Percentiles rank a stretch among this genome's conserved stretches.
Conservation (phyloP, 2,329 filamentous ascomycete species). For the Fusarium tricinctum region DNA sequence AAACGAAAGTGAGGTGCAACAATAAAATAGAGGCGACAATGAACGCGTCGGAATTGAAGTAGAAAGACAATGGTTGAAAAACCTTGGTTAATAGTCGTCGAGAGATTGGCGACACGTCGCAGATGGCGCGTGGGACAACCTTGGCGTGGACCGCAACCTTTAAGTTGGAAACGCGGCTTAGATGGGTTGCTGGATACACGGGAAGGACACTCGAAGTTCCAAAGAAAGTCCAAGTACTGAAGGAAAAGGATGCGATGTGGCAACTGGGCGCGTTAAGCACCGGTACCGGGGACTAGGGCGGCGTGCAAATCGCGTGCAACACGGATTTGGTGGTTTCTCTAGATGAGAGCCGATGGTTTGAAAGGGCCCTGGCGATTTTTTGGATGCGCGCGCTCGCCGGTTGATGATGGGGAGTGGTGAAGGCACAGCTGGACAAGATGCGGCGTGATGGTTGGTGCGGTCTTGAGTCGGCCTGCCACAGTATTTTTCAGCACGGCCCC, state of each 20-base stretch:
- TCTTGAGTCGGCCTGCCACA: constrained; percentile 54
- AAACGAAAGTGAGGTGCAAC: constrained; percentile 37
- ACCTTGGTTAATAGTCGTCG: constrained; percentile 37
- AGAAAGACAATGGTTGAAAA: constrained; percentile 35
- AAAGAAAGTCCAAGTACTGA: constrained; percentile 49
- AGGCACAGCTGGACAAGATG: constrained; percentile 66
- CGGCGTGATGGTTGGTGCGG: constrained; percentile 64
- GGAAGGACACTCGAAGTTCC: constrained; percentile 43
- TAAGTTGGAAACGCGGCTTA: constrained; percentile 45
- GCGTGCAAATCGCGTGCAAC: constrained; percentile 69
- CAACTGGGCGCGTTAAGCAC: constrained; percentile 58
- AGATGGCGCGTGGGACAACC: constrained; percentile 48
- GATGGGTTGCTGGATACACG: constrained; percentile 37
- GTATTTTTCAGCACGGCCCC: constrained; percentile 62
- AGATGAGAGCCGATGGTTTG: constrained; percentile 72
- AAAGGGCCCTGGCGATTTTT: constrained; percentile 73
- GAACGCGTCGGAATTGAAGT: constrained; percentile 50
- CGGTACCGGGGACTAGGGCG: constrained; percentile 58
- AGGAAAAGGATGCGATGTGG: constrained; percentile 61
- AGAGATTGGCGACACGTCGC: constrained; percentile 48
- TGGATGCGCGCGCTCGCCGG: constrained; percentile 70
- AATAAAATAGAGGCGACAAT: constrained; percentile 37
- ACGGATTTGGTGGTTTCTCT: constrained; percentile 65
- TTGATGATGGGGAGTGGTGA: constrained; percentile 68
- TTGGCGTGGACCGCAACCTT: constrained; percentile 42